phyloP scores from a whole-genome alignment of 1,284 basidiomycete species.

The Apiotrichum veenhuisii region DNA sequence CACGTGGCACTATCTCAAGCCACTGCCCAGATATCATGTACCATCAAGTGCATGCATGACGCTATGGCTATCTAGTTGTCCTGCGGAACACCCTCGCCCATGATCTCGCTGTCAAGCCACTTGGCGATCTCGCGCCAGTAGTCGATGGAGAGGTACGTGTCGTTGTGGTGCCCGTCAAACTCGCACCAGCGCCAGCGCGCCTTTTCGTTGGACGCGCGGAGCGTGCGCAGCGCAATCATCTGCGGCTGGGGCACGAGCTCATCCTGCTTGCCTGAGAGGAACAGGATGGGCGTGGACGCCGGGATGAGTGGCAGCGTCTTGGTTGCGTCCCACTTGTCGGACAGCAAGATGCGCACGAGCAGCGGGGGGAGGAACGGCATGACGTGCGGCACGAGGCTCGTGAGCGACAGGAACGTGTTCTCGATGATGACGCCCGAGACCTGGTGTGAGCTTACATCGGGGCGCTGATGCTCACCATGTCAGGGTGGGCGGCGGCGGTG shows the following conservation, averaged over 20 bases:
- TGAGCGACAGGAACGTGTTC: constrained; percentile 85
- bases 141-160: constrained; percentile 63
- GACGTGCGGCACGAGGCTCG: constrained; percentile 71
- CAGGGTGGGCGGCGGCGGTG: constrained; percentile 73
- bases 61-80: background rate
- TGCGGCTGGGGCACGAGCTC: constrained; percentile 80
- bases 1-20: no score
- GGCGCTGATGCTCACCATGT: constrained; percentile 55
- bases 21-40: no score
- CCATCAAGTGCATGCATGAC: no score
- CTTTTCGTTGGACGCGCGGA: constrained; percentile 34
- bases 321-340: constrained; percentile 79
- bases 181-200: constrained; percentile 56
- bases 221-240: constrained; percentile 72
- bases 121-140: constrained; percentile 63
- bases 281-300: constrained; percentile 69
- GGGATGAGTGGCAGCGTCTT: constrained; percentile 68
- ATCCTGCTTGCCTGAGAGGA: constrained; percentile 73
- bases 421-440: constrained; percentile 64
- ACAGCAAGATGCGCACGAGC: constrained; percentile 39
- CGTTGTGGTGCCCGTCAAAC: constrained; percentile 69
- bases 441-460: constrained; percentile 54
- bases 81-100: no score
- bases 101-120: constrained; percentile 54
- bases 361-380: constrained; percentile 70